Conservation (phyloP, 176 grass and related monocot species). For the Hordeum vulgare region DNA sequence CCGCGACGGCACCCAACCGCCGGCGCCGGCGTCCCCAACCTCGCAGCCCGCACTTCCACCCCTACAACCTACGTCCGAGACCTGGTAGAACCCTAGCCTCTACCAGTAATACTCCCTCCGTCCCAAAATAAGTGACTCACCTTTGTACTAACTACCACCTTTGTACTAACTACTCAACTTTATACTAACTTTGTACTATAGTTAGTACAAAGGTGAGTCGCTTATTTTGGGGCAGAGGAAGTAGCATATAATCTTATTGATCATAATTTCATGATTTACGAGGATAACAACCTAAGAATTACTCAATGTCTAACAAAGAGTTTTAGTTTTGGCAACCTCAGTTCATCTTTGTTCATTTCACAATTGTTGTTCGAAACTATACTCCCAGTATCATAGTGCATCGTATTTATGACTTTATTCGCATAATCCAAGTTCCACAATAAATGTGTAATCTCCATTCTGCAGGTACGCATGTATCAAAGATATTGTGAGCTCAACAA, state of each 20-base stretch:
- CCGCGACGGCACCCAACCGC: too few species aligned
- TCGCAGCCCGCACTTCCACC: too few species aligned
- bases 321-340: slow-evolving; percentile 9
- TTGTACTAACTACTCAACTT: too few species aligned
- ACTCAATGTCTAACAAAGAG: background rate
- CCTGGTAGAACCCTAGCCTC: too few species aligned
- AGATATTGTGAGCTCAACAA: slow-evolving; percentile 68
- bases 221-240: too few species aligned
- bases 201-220: too few species aligned
- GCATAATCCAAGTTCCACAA: slow-evolving; percentile 8
- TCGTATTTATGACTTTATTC: background rate
- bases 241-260: slow-evolving; percentile 4
- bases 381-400: background rate
- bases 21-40: too few species aligned
- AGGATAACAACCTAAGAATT: background rate
- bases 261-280: background rate
- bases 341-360: slow-evolving; percentile 14
- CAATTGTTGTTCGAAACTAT: slow-evolving; percentile 1
- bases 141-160: too few species aligned
- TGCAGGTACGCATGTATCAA: slow-evolving; percentile 90
- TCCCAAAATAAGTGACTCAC: too few species aligned
- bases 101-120: too few species aligned
- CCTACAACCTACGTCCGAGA: too few species aligned
- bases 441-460: slow-evolving; percentile 22
- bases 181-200: too few species aligned